Base-by-base conservation (phyloP, 257 asterid genomes). In the Hygrophila difformis region DNA sequence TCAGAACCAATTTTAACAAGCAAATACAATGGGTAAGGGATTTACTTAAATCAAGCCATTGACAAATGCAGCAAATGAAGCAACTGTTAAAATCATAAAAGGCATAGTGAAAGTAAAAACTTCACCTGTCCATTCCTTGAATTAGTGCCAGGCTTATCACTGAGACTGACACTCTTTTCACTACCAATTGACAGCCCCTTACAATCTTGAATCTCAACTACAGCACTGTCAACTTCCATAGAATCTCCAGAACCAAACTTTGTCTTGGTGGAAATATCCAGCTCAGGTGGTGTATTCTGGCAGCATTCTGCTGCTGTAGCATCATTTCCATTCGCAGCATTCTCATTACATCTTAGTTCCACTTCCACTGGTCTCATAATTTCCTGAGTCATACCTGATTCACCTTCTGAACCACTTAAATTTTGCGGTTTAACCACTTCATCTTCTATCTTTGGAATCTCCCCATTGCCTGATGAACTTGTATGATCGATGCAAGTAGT, bases 261-360 rank as follows among this genome's bases (percentile, higher is more conserved):
- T 21, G 57, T 37, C 47, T 71, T 67, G 33, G 49, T 24, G 19
- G 69, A 45, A 22, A 71, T 58, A 46, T 59, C 68, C 24, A 78
- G 51, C 65, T 75, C 79, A 3, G 88, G 92, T 29, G 93, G 94
- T 12, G 94, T 80, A 23, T 53, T 66, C 71, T 72, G 93, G 18
- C 64, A 24, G 24, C 33, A 41, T 39, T 66, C 86, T 56, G 72
- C 69, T 36, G 12, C 41, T 21, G 50, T 41, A 40, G 42, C 65
- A 55, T 55, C 66, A 44, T 33, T 59, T 49, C 59, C 55, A 57
- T 37, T 64, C 36, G 13, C 20, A 39, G 29, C 46, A 55, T 57
- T 53, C 40, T 49, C 52, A 24, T 24, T 33, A 43, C 23, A 44
- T 29, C 18, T 44, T 9, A 47, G 56, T 39, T 47, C 59, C 48